These are phyloP conservation scores for Neonectria ditissima DNA, from an alignment of 2,329 filamentous ascomycete species.

Conservation along the genomic window DNA sequence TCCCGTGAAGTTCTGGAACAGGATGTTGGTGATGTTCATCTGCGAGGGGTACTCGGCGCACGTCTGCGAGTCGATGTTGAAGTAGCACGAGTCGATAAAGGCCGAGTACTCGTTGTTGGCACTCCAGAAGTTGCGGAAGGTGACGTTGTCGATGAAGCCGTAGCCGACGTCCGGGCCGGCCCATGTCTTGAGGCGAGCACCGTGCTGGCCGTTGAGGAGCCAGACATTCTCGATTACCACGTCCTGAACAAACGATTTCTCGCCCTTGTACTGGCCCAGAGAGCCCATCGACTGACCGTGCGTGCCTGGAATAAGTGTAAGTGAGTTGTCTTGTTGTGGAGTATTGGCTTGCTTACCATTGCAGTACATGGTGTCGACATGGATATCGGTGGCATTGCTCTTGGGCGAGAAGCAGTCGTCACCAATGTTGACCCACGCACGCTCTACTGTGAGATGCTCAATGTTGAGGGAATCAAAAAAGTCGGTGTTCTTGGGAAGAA, in stretches of 20 bases:
- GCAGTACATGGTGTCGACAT: conserved; percentile 42
- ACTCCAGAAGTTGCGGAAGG: conserved; percentile 44
- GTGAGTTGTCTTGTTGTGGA: fast-evolving
- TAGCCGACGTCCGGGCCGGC: conserved; percentile 39
- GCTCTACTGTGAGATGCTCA: conserved; percentile 36
- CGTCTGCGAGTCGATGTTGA: conserved; percentile 35
- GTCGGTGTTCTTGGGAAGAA: conserved; percentile 42
- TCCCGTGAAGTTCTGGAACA: conserved; percentile 43
- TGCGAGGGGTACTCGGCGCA: conserved; percentile 39
- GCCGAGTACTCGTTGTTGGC: conserved; percentile 41
- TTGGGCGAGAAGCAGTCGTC: conserved; percentile 44
- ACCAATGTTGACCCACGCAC: conserved; percentile 41
- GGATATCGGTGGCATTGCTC: conserved; percentile 39
- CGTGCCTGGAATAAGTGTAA: conserved; percentile 17
- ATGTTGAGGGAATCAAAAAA: conserved; percentile 42
- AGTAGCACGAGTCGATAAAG: conserved; percentile 43
- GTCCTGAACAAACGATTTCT: conserved; percentile 41
- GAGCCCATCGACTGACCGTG: conserved; percentile 42
- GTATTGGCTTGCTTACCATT: conserved; percentile 27
- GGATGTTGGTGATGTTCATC: conserved; percentile 43
- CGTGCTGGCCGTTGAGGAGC: conserved; percentile 43
- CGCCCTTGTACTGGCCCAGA: conserved; percentile 39
- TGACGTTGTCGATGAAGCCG: conserved; percentile 42
- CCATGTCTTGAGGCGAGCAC: conserved; percentile 43
- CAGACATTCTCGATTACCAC: conserved; percentile 43